Evolutionary conservation across 371 early-diverging fungal species (phyloP), one percentile per base, ranked within the genome.

Genomic region (Mucor plumbeus): DNA sequence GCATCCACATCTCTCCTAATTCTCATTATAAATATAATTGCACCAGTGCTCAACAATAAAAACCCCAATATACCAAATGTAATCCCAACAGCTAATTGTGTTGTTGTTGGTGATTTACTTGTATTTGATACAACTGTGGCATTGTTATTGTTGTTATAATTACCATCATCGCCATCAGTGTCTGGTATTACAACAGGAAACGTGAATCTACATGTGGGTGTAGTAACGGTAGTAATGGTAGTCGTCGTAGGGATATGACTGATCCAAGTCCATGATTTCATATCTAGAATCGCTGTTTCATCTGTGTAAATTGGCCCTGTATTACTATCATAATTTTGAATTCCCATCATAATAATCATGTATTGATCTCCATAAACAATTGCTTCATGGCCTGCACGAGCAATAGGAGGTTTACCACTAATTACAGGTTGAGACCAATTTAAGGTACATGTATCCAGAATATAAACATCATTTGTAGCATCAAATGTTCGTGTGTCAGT

Each of bases 331-430:
- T 48, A 70, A 39, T 47, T 60, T 26, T 65, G 65, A 17, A 70
- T 70, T 5, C 82, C 83, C 65, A 79, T 69, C 62, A 78, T 59
- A 33, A 76, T 54, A 10, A 82, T 64, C 78, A 78, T 79, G 38
- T 79, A 78, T 35, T 70, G 65, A 33, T 74, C 69, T 26, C 59
- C 36, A 58, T 71, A 75, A 8, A 61, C 31, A 21, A 76, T 62
- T 13, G 83, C 74, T 68, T 75, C 67, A 60, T 82, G 83, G 9
- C 76, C 78, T 34, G 77, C 76, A 54, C 68, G 70, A 41, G 71
- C 58, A 43, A 67, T 13, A 47, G 71, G 66, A 8, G 65, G 69
- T 19, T 15, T 64, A 11, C 72, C 72, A 1, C 54, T 14, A 7
- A 57, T 64, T 0, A 47, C 38, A n/a, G 64, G 56, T 10, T 41